These are phyloP conservation scores for Sequoia sempervirens DNA, from an alignment of 75 land plant genomes.

Conservation along the genomic window DNA sequence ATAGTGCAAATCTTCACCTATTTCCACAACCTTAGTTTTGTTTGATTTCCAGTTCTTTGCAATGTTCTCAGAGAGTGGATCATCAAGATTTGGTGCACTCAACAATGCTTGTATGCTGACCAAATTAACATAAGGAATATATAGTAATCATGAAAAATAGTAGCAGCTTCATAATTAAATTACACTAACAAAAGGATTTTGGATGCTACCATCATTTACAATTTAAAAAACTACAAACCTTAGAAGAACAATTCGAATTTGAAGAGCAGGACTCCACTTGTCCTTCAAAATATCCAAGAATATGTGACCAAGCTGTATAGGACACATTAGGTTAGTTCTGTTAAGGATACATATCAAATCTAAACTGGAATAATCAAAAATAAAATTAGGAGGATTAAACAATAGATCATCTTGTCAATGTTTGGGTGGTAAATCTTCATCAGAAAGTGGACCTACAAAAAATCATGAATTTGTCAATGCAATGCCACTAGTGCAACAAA, in stretches of 20 bases:
- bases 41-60: constrained; percentile 94
- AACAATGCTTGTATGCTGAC: constrained; percentile 88
- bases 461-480: background rate
- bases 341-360: background rate
- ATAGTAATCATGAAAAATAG: background rate
- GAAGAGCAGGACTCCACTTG: constrained; percentile 97
- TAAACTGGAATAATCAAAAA: background rate
- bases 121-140: background rate
- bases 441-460: constrained; percentile 76
- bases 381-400: background rate
- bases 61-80: constrained; percentile 93
- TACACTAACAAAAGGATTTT: background rate
- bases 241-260: constrained; percentile 85
- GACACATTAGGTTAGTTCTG: background rate
- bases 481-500: background rate
- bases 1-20: constrained; percentile 44
- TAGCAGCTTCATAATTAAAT: too few relatives aligned
- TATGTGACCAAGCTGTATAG: constrained; percentile 79
- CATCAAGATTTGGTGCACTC: constrained; percentile 97
- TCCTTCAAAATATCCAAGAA: constrained; percentile 98
- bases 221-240: constrained; percentile 34
- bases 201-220: background rate
- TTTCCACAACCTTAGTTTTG: constrained; percentile 89
- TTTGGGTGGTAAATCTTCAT: constrained; percentile 97
- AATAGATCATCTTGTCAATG: constrained; percentile 75